A percentile compares a stretch with the other conserved stretches of the same genome.
These are phyloP conservation scores for Phytopythium kandeliae DNA, from an alignment of 352 stramenopile genomes.

Conservation along the genomic window DNA sequence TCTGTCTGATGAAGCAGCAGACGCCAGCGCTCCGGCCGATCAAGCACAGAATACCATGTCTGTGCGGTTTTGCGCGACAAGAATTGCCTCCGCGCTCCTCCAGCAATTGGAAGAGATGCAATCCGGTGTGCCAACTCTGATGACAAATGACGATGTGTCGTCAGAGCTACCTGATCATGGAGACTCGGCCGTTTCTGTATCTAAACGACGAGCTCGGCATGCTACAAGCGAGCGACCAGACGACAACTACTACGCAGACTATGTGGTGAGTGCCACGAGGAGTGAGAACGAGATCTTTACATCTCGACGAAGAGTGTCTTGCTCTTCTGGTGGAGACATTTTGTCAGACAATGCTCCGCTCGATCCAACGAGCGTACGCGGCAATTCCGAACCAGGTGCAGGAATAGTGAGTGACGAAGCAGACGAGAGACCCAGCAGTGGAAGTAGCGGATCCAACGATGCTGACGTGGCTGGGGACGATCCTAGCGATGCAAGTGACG, in stretches of 20 bases:
- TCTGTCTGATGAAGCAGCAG: background rate
- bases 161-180: background rate
- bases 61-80: background rate
- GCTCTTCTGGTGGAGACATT: too few relatives aligned
- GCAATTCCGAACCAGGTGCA: too few relatives aligned
- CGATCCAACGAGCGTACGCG: too few relatives aligned
- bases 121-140: background rate
- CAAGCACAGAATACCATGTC: background rate
- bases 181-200: background rate
- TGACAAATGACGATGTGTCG: background rate
- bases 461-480: slow-evolving; percentile 22
- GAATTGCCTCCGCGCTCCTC: background rate
- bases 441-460: slow-evolving; percentile 10
- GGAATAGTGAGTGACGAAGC: background rate
- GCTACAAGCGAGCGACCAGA: slow-evolving; percentile 7
- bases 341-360: background rate
- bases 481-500: slow-evolving; percentile 42
- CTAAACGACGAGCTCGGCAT: background rate
- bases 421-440: slow-evolving; percentile 5
- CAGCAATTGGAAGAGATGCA: background rate
- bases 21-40: background rate
- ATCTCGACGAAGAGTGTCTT: background rate
- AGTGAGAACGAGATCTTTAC: background rate
- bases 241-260: slow-evolving; percentile 30
- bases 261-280: slow-evolving; percentile 20